A percentile compares a stretch with the other conserved stretches of the same genome.
Conservation (phyloP, 495 filamentous ascomycete species). For the Penicillium longicatenatum region DNA sequence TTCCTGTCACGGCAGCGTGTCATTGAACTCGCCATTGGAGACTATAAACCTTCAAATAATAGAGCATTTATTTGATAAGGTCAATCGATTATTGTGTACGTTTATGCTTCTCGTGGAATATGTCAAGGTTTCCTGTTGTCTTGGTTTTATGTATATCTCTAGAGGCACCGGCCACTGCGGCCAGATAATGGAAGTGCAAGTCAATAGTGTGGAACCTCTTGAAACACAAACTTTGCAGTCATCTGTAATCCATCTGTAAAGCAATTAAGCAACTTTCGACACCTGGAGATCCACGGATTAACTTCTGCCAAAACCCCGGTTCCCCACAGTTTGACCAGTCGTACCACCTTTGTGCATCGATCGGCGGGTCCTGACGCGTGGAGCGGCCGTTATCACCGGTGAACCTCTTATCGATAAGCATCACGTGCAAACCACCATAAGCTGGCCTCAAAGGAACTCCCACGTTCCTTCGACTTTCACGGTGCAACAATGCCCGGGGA, state of each 20-base stretch:
- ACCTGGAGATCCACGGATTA: not conserved
- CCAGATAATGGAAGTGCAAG: no score
- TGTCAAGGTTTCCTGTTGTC: no score
- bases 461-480: conserved; percentile 12
- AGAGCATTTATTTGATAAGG: no score
- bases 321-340: not conserved
- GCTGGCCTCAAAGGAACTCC: conserved; percentile 15
- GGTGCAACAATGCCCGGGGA: conserved; percentile 47
- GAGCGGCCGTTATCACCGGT: conserved; percentile 7
- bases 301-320: not conserved
- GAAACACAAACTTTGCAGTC: not conserved
- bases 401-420: conserved; percentile 21
- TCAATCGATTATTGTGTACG: no score
- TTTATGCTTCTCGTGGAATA: no score
- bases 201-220: not conserved
- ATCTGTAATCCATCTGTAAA: not conserved
- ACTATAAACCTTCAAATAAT: no score
- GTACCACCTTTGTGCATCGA: conserved; percentile 3
- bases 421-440: conserved; percentile 18
- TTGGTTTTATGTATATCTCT: no score
- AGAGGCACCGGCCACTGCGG: no score
- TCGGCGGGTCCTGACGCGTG: not conserved
- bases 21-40: no score
- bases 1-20: not conserved
- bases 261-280: not conserved